Base-by-base conservation (phyloP, 139 green algal species). In the Marvania coccoides region DNA sequence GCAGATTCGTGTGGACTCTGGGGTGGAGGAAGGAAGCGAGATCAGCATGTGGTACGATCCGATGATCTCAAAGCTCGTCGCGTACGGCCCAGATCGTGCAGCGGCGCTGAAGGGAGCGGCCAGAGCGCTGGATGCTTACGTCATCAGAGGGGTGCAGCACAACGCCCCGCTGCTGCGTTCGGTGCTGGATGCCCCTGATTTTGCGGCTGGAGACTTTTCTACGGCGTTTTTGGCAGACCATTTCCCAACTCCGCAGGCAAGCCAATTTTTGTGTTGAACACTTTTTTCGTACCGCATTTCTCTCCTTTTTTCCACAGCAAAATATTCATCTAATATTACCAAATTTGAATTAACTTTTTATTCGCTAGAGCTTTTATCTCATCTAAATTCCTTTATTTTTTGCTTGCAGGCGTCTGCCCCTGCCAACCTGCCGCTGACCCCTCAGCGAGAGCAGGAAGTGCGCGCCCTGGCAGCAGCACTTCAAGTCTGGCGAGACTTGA, bases 31-130 rank as follows among this genome's bases (percentile, higher is more conserved):
- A 63, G 86, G 85, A 3, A 78, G 81, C 57, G 65, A 71, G 23
- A 79, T 91, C 31, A 56, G 23, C 33, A 73, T 76, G 19, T 68
- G 80, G 67, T 96, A 96, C 72, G 91, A 97, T 73, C 88, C 91
- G 10, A 88, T 97, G 81, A 73, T 77, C 34, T 63, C 39, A 33
- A 77, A 77, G 63, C 46, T 87, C 4, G 65, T 86, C 9, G 73
- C 71, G 31, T 61, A 74, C n/a, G 80, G 56, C 29, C 28, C 62
- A 3, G 67, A 80, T 53, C 74, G 81, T 24, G 39, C 31, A 2
- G 23, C 30, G 29, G 64, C 71, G n/a, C 55, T 77, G 15, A 2
- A 39, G 1, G 30, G 6, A 28, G 62, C 62, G 53, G 33, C 42
- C 10, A 12, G 39, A 2, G 71, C 71, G 29, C 56, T 77, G 26